Base-by-base conservation (phyloP, 2,329 filamentous ascomycete species). In the Metarhizium humberi region DNA sequence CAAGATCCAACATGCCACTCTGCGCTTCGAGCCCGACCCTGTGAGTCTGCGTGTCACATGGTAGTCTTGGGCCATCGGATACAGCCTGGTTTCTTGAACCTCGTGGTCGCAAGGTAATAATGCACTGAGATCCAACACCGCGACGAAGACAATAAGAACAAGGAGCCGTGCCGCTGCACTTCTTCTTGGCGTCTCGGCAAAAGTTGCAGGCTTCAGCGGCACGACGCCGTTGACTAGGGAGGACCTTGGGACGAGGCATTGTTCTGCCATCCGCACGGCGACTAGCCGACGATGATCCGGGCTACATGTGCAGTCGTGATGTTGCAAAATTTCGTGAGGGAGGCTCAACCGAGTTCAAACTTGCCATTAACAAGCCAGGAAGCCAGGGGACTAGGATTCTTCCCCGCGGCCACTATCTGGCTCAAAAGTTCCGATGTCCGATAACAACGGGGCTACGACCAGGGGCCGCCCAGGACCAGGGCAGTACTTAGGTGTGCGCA, bases 161-260 rank as follows among this genome's bases (percentile, higher is more conserved):
- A 1, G 78, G 78, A 2, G 73, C 72, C 0, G 69, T 70, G 10
- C 74, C 76, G 55, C 73, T 75, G 61, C 78, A 80, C 58, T 75
- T 68, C 64, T 78, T 79, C 65, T 80, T 80, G 8, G 76, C 73
- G 14, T 70, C 67, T 34, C 75, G 72, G 59, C 78, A 80, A 6
- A 71, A 63, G 50, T 71, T 68, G 59, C 78, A 80, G 7, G 78
- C 78, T 55, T 77, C 73, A 25, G 70, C 71, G 16, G 75, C 75
- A 45, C 78, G 71, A 55, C 75, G 72, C 4, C 78, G 73, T 57
- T 78, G 73, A 50, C 73, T 72, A 2, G 75, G 74, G 18, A 69
- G 71, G 25, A 80, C 76, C 59, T 74, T 78, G 13, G 77, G 76
- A 25, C 78, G 76, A 56, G 77, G 76, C 78, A 81, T 81, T 45